Percentiles rank a stretch among this genome's conserved stretches.
Conservation (phyloP, 768 basidiomycete genomes). For the Termitomyces sp. region DNA sequence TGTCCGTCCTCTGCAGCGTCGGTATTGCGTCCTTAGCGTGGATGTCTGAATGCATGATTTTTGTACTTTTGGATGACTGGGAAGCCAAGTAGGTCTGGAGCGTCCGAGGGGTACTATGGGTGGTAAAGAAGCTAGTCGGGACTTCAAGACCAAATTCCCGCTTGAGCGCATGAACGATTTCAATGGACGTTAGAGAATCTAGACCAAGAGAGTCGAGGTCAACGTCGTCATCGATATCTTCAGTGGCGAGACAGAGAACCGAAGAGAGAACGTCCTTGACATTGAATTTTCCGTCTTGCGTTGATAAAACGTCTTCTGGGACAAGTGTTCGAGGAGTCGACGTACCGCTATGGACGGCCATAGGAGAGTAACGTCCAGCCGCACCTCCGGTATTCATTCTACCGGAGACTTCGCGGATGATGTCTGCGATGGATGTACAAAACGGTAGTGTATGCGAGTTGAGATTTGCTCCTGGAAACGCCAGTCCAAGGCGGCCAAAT, state of each 20-base stretch:
- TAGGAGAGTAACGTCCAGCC: constrained; percentile 6
- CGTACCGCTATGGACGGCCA: constrained; percentile 14
- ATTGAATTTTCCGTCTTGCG: constrained; percentile 17
- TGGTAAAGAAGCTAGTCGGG: constrained; percentile 38
- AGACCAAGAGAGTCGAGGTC: constrained; percentile 51
- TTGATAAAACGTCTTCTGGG: constrained; percentile 24
- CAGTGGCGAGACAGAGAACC: constrained; percentile 38
- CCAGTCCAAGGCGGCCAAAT: constrained; percentile 27
- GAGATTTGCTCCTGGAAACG: constrained; percentile 28
- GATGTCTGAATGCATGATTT: neutral
- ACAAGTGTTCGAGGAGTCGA: constrained; percentile 37
- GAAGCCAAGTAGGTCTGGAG: constrained; percentile 27
- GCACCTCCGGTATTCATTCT: constrained; percentile 2
- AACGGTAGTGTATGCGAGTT: constrained; percentile 24
- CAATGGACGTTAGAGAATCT: constrained; percentile 63
- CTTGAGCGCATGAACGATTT: constrained; percentile 45
- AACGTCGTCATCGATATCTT: constrained; percentile 36
- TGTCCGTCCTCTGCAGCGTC: neutral
- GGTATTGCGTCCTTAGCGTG: neutral
- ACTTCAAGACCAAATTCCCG: constrained; percentile 35
- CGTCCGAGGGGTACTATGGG: constrained; percentile 33
- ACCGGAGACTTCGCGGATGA: constrained; percentile 24
- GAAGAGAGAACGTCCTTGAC: constrained; percentile 37
- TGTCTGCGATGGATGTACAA: constrained; percentile 32
- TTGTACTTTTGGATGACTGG: neutral